A percentile compares a stretch with the other conserved stretches of the same genome.
Evolutionary conservation across 2,329 filamentous ascomycete species (phyloP).

Genomic region (Venturia pyrina): DNA sequence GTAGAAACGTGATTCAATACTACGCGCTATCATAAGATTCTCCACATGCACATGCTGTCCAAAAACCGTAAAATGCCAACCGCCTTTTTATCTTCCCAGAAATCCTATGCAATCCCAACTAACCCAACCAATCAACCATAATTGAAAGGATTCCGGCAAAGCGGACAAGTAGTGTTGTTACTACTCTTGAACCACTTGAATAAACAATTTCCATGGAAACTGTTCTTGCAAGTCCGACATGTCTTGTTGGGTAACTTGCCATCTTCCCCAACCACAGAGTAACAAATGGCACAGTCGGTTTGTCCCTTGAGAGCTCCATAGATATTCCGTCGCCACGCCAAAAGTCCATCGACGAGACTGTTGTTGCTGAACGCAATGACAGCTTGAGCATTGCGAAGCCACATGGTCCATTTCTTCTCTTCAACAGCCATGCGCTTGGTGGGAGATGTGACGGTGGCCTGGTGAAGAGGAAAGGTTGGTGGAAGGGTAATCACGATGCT

Average conservation of each 20-base stretch:
- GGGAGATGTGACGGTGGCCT: constrained; percentile 64
- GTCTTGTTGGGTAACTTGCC: constrained; percentile 85
- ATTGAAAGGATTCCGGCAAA: constrained; percentile 80
- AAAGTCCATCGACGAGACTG: constrained; percentile 75
- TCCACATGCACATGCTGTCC: neutral
- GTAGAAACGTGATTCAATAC: too few relatives aligned
- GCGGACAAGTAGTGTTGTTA: constrained; percentile 80
- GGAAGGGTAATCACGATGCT: constrained; percentile 76
- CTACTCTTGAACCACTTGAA: constrained; percentile 97
- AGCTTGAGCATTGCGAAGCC: constrained; percentile 79
- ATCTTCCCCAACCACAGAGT: constrained; percentile 82
- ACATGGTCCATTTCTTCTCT: constrained; percentile 86
- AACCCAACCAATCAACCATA: neutral
- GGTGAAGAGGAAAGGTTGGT: constrained; percentile 69
- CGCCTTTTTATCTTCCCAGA: neutral
- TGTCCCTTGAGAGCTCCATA: constrained; percentile 83
- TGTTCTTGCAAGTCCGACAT: constrained; percentile 85
- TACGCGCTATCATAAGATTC: too few relatives aligned
- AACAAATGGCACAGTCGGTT: constrained; percentile 93
- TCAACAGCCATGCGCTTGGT: constrained; percentile 74
- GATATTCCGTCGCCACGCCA: constrained; percentile 79
- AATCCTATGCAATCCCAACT: neutral
- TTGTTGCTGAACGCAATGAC: constrained; percentile 87
- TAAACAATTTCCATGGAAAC: constrained; percentile 82
- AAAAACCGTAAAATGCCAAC: neutral